These are phyloP conservation scores for Calonectria pteridis DNA, from an alignment of 2,329 filamentous ascomycete genomes.

Conservation along the genomic window DNA sequence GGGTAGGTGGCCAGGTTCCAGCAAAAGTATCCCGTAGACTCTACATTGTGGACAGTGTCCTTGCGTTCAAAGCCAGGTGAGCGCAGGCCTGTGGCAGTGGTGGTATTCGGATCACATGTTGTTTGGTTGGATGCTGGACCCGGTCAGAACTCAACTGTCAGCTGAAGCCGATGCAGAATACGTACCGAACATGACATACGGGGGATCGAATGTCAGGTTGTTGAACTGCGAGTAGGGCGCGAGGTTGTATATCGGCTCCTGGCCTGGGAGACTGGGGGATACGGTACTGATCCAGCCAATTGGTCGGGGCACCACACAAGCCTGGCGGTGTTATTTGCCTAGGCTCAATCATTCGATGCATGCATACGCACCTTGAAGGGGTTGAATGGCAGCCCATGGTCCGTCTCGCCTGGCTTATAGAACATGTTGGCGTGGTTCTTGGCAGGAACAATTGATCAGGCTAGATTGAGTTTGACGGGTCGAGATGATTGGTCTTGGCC, in stretches of 20 bases:
- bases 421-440: slow-evolving; percentile 3
- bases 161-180: not conserved
- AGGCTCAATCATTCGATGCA: not conserved
- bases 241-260: slow-evolving; percentile 15
- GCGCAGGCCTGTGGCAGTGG: not conserved
- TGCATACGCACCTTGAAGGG: slow-evolving; percentile 9
- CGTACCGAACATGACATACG: slow-evolving; percentile 21
- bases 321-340: not conserved
- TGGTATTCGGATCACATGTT: not conserved
- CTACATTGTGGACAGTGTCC: slow-evolving; percentile 19
- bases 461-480: not conserved
- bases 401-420: slow-evolving; percentile 18
- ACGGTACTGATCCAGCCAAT: slow-evolving; percentile 23
- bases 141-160: not conserved
- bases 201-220: slow-evolving; percentile 21
- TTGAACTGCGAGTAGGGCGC: slow-evolving; percentile 24
- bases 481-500: not conserved
- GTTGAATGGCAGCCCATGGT: slow-evolving; percentile 17
- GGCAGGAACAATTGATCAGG: not conserved
- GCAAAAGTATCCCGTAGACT: slow-evolving; percentile 20
- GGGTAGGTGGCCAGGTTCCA: slow-evolving; percentile 20
- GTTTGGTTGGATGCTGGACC: slow-evolving; percentile 4
- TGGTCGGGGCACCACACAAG: slow-evolving; percentile 19
- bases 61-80: slow-evolving; percentile 14
- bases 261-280: not conserved